Base-by-base conservation (phyloP, 2,329 filamentous ascomycete species). In the Penicillium brasilianum region DNA sequence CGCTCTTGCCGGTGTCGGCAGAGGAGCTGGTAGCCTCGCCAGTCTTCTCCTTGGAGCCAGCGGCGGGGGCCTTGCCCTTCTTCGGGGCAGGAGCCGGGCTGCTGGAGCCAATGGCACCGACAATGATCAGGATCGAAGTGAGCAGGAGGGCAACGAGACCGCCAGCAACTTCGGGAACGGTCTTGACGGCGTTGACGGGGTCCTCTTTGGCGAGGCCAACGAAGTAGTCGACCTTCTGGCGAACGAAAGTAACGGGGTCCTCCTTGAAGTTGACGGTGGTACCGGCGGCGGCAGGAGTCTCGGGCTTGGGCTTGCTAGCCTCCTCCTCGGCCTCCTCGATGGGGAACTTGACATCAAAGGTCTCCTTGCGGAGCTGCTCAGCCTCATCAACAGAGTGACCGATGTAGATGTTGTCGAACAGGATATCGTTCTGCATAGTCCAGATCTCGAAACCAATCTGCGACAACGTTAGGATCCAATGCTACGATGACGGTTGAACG, bases 351-450 rank as follows among this genome's bases (percentile, higher is more conserved):
- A 92, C 81, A 75, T 92, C 89, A 79, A 93, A 99, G 58, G 92
- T 92, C 86, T 97, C 92, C 67, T 90, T 85, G 72, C 92, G 90
- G 75, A 99, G 85, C 83, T 93, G 90, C 80, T 90, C 88, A 65
- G 95, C 95, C 70, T 99, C 95, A 76, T 92, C 92, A 70, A 95
- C 79, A 20, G 94, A 98, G 88, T 99, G 95, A 66, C 95, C 95
- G 78, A 99, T 93, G 87, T 98, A 99, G 85, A 99, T 96, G 89
- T 99, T 99, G 88, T 98, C 92, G 74, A 99, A 98, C 74, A 97
- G 90, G 72, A 99, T 98, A 77, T 97, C 91, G 79, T 89, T 96
- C 83, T 97, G 94, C 95, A 99, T 99, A 74, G 95, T 98, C 95
- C 95, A 99, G 83, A 99, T 94, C 82, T 99, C 95, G 75, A 98